phyloP scores from a whole-genome alignment of 805 yeast genomes.

The Metschnikowia koreensis region DNA sequence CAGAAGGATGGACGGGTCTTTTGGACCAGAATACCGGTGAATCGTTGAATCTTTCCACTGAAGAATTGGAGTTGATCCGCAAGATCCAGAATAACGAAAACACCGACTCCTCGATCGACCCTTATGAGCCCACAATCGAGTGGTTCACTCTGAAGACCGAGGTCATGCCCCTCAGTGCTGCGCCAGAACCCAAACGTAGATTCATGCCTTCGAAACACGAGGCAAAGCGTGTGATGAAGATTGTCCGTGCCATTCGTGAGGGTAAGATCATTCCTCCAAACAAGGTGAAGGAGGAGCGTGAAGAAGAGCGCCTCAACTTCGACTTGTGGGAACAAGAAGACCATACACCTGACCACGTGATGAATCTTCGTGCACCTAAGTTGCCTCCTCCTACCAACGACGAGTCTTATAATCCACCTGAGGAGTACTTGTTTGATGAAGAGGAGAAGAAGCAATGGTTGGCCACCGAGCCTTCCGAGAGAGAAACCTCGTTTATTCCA shows the following conservation, averaged over 20 bases:
- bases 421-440: slow-evolving; percentile 77
- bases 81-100: slow-evolving; percentile 83
- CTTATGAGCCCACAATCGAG: slow-evolving; percentile 91
- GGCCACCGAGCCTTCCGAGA: slow-evolving; percentile 66
- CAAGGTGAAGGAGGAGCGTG: slow-evolving; percentile 49
- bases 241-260: slow-evolving; percentile 93
- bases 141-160: slow-evolving; percentile 90
- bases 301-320: slow-evolving; percentile 53
- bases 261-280: slow-evolving; percentile 86
- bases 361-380: slow-evolving; percentile 94
- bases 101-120: slow-evolving; percentile 76
- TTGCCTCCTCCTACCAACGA: slow-evolving; percentile 94
- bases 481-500: slow-evolving; percentile 78
- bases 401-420: slow-evolving; percentile 97
- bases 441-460: slow-evolving; percentile 77
- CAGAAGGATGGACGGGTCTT: slow-evolving; percentile 98
- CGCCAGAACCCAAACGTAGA: slow-evolving; percentile 96
- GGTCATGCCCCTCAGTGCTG: slow-evolving; percentile 87
- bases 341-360: slow-evolving; percentile 65
- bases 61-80: slow-evolving; percentile 84
- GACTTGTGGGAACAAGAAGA: slow-evolving; percentile 79
- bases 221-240: slow-evolving; percentile 94
- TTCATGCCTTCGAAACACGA: slow-evolving; percentile 96
- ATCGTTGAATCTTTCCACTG: slow-evolving; percentile 75
- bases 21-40: slow-evolving; percentile 87